Conservation (phyloP, 371 early-diverging fungal genomes). For the Rhizomucor pusillus region DNA sequence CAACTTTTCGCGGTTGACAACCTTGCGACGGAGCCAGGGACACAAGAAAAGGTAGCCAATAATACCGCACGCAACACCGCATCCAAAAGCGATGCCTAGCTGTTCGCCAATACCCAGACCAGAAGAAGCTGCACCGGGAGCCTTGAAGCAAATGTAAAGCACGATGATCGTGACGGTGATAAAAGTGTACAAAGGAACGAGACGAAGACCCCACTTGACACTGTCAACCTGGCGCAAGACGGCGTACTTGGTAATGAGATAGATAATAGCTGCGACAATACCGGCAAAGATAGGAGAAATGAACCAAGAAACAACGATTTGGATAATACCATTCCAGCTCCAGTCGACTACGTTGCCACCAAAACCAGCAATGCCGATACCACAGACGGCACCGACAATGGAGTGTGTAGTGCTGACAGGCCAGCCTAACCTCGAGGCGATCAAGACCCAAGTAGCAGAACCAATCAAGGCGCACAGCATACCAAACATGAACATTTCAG, state of each 20-base stretch:
- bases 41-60: conserved; percentile 61
- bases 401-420: conserved; percentile 62
- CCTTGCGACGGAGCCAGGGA: conserved; percentile 61
- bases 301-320: conserved; percentile 79
- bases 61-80: conserved; percentile 48
- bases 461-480: conserved; percentile 82
- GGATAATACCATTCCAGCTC: conserved; percentile 68
- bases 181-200: conserved; percentile 80
- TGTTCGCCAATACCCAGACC: conserved; percentile 41
- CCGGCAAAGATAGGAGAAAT: conserved; percentile 73
- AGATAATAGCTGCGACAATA: conserved; percentile 63
- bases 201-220: conserved; percentile 69
- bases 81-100: conserved; percentile 61
- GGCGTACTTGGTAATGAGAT: conserved; percentile 59
- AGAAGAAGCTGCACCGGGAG: conserved; percentile 45
- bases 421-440: conserved; percentile 60
- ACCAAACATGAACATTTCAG: conserved; percentile 77
- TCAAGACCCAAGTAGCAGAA: conserved; percentile 68
- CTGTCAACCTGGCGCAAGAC: conserved; percentile 66
- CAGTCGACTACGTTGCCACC: conserved; percentile 68
- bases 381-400: conserved; percentile 81
- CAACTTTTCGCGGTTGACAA: conserved; percentile 65
- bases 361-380: conserved; percentile 74
- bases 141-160: conserved; percentile 77
- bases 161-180: conserved; percentile 66